phyloP scores from a whole-genome alignment of 345 rosid genomes.

The Salix arbutifolia region DNA sequence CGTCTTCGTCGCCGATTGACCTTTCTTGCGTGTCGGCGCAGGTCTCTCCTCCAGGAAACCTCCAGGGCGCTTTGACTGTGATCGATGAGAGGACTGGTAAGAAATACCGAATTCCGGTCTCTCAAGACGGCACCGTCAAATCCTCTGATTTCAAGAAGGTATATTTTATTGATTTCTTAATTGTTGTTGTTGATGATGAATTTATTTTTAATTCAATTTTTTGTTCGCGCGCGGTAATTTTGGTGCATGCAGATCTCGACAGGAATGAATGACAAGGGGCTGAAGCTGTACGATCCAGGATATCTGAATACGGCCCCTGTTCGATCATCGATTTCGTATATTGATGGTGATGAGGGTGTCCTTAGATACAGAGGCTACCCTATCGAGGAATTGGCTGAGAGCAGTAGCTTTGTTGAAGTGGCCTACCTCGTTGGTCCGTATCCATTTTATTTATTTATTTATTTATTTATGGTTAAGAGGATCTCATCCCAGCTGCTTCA shows the following conservation, averaged over 20 bases:
- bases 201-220: background rate
- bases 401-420: conserved; percentile 66
- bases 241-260: conserved; percentile 46
- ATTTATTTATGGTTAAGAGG: background rate
- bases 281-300: conserved; percentile 88
- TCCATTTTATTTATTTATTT: background rate
- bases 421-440: conserved; percentile 67
- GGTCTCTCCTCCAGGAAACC: conserved; percentile 43
- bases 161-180: background rate
- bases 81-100: conserved; percentile 77
- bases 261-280: conserved; percentile 72
- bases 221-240: background rate
- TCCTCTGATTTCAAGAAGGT: conserved; percentile 88
- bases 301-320: conserved; percentile 95
- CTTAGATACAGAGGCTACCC: conserved; percentile 84
- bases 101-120: conserved; percentile 52
- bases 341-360: conserved; percentile 91
- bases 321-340: conserved; percentile 73
- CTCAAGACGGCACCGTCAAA: conserved; percentile 68
- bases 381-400: conserved; percentile 77
- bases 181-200: background rate
- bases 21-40: conserved; percentile 50
- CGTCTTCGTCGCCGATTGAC: conserved; percentile 35
- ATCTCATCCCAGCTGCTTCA: background rate
- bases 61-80: conserved; percentile 51